Conservation (phyloP, 2,329 filamentous ascomycete genomes). For the Tolypocladium ophioglossoides region DNA sequence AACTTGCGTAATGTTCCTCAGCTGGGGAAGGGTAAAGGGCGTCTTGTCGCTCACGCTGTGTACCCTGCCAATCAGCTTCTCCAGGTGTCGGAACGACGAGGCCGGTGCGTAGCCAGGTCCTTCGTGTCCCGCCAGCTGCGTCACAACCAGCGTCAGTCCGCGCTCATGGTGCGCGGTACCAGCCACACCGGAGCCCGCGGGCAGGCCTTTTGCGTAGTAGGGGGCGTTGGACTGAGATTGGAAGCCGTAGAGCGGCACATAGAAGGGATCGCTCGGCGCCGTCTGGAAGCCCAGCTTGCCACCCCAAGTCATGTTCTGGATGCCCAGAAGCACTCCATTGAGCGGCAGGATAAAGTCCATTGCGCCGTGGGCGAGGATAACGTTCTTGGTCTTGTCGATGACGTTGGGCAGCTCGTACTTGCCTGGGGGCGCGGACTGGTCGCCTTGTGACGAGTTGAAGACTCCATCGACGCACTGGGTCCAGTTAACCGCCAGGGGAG, state of each 20-base stretch:
- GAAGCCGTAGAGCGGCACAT: slow-evolving; percentile 39
- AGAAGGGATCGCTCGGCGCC: slow-evolving; percentile 51
- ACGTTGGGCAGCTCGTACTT: slow-evolving; percentile 55
- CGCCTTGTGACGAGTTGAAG: slow-evolving; percentile 9
- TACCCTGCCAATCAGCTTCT: slow-evolving; percentile 65
- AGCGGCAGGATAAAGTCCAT: slow-evolving; percentile 58
- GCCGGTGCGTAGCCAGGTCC: slow-evolving; percentile 57
- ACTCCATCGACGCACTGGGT: slow-evolving; percentile 2
- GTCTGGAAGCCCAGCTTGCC: slow-evolving; percentile 59
- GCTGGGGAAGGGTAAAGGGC: slow-evolving; percentile 21
- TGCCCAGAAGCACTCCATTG: slow-evolving; percentile 59
- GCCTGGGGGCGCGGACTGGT: slow-evolving; percentile 30
- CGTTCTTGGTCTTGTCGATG: slow-evolving; percentile 62
- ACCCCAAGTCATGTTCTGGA: slow-evolving; percentile 77
- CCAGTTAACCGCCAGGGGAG: slow-evolving; percentile 29
- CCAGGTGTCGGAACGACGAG: slow-evolving; percentile 60
- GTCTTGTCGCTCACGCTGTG: slow-evolving; percentile 35
- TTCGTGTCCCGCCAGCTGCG: slow-evolving; percentile 58
- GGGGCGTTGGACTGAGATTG: slow-evolving; percentile 31
- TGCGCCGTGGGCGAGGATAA: slow-evolving; percentile 62
- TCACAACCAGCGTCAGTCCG: slow-evolving; percentile 59
- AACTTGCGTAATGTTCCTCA: slow-evolving; percentile 9
- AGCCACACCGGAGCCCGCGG: slow-evolving; percentile 54
- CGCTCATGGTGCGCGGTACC: slow-evolving; percentile 65
- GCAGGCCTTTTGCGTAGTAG: slow-evolving; percentile 29